Evolutionary conservation across 306 rosid species (phyloP).

Genomic region (Gastrolobium bilobum): DNA sequence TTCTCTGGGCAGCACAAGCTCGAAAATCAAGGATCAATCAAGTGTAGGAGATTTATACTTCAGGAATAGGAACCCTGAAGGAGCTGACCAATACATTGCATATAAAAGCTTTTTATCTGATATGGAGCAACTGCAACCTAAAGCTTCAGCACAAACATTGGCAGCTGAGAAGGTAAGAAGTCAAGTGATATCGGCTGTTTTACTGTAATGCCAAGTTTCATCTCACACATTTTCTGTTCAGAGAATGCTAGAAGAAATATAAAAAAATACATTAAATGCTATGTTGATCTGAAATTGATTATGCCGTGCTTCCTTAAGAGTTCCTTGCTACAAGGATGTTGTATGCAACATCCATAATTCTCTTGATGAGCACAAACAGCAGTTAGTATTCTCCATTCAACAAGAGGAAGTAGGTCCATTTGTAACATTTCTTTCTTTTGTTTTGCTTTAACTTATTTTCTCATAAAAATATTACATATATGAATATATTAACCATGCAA

Average conservation of each 20-base stretch:
- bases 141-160: constrained; percentile 64
- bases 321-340: constrained; percentile 72
- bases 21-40: constrained; percentile 76
- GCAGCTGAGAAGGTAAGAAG: constrained; percentile 70
- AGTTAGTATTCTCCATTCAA: constrained; percentile 64
- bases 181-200: not conserved
- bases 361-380: constrained; percentile 79
- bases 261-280: too few species aligned
- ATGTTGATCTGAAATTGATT: constrained; percentile 31
- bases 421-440: not conserved
- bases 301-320: constrained; percentile 54
- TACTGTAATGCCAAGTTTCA: not conserved
- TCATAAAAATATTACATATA: not conserved
- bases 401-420: constrained; percentile 72
- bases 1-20: constrained; percentile 71
- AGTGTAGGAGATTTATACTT: constrained; percentile 70
- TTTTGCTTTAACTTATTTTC: constrained; percentile 11
- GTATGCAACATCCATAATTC: constrained; percentile 67
- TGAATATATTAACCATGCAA: constrained; percentile 40
- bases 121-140: constrained; percentile 69
- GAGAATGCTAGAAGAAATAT: not conserved
- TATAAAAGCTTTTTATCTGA: constrained; percentile 77
- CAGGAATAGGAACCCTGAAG: constrained; percentile 73
- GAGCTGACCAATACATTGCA: constrained; percentile 70
- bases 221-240: not conserved